These are phyloP conservation scores for Boletus pseudo-olivaceus DNA, from an alignment of 768 basidiomycete species.

Conservation along the genomic window DNA sequence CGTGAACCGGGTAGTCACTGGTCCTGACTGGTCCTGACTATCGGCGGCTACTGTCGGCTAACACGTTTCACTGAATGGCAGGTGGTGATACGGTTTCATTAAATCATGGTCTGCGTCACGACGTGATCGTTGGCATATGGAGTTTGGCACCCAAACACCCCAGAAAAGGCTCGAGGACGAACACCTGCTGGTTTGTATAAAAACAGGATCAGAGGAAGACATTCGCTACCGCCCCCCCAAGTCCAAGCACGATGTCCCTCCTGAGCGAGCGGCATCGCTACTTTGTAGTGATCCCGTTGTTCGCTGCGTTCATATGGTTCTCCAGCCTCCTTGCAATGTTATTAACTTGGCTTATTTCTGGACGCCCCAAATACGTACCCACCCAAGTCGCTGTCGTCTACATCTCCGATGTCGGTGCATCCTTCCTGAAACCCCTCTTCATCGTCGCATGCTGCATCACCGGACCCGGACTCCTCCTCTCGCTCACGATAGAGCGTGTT, in stretches of 20 bases:
- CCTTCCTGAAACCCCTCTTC: conserved; percentile 71
- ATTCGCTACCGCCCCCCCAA: background rate
- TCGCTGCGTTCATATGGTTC: conserved; percentile 65
- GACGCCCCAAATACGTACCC: conserved; percentile 47
- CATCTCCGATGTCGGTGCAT: conserved; percentile 78
- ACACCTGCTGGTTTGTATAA: conserved; percentile 6
- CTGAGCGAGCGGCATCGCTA: conserved; percentile 42
- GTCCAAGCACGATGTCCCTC: conserved; percentile 11
- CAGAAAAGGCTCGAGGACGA: background rate
- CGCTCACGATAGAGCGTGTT: conserved; percentile 58
- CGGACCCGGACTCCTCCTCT: conserved; percentile 55
- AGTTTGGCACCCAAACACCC: background rate
- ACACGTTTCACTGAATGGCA: too few relatives aligned
- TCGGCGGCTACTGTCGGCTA: too few relatives aligned
- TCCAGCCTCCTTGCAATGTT: conserved; percentile 68
- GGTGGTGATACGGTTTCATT: too few relatives aligned
- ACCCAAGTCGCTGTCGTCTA: conserved; percentile 60
- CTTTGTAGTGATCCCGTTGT: conserved; percentile 63
- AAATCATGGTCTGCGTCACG: background rate
- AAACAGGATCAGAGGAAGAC: background rate
- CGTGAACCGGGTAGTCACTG: too few relatives aligned
- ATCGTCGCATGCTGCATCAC: conserved; percentile 63
- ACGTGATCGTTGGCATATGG: too few relatives aligned
- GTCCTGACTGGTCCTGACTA: too few relatives aligned
- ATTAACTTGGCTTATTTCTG: conserved; percentile 67